Percentiles rank a stretch among this genome's conserved stretches.
These are phyloP conservation scores for Magnolia changhungtana DNA, from an alignment of 164 flowering plant species.

Conservation along the genomic window DNA sequence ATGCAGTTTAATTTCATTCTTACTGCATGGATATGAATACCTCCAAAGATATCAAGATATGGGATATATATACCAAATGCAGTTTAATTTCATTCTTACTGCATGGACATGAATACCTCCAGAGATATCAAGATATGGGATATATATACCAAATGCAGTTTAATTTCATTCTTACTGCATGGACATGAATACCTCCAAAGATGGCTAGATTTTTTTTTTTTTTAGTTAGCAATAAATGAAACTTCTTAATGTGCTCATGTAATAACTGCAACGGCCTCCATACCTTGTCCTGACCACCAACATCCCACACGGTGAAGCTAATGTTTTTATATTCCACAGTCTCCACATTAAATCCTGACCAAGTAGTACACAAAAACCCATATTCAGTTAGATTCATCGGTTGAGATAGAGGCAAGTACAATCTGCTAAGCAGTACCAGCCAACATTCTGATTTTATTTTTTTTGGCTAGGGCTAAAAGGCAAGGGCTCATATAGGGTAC, in stretches of 20 bases:
- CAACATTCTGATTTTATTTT: no score
- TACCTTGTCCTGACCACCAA: constrained; percentile 88
- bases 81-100: no score
- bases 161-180: background rate
- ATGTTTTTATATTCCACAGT: constrained; percentile 78
- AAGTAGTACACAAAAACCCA: background rate
- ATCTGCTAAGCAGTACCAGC: background rate
- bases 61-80: background rate
- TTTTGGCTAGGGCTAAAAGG: no score
- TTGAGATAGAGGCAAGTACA: background rate
- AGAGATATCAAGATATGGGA: background rate
- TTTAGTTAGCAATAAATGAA: background rate
- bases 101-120: background rate
- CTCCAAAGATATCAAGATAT: background rate
- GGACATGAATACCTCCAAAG: background rate
- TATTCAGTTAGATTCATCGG: background rate
- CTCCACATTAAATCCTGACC: constrained; percentile 65
- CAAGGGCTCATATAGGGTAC: no score
- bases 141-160: background rate
- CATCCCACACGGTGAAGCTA: constrained; percentile 87
- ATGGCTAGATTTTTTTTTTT: background rate
- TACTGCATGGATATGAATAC: background rate
- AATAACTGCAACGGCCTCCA: background rate
- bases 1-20: no score
- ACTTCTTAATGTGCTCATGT: background rate